Conservation (phyloP, 331 rosid genomes). For the Phaseolus coccineus region DNA sequence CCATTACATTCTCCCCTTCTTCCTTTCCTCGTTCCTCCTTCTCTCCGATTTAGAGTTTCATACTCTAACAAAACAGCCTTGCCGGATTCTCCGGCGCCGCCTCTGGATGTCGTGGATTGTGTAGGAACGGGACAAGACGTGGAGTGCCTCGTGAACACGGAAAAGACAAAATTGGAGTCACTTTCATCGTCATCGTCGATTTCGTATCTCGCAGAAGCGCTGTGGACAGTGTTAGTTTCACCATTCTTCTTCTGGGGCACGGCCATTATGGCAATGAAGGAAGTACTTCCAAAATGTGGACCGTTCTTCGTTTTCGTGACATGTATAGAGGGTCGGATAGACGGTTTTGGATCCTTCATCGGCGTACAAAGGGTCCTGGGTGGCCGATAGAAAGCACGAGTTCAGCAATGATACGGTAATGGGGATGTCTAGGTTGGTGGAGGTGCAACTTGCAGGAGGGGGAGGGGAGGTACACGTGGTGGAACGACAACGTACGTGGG, state of each 20-base stretch:
- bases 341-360: slow-evolving; percentile 53
- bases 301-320: slow-evolving; percentile 73
- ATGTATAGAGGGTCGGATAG: slow-evolving; percentile 46
- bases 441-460: slow-evolving; percentile 63
- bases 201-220: slow-evolving; percentile 36
- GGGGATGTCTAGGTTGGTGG: slow-evolving; percentile 69
- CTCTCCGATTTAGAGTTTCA: slow-evolving; percentile 42
- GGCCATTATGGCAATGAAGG: slow-evolving; percentile 98
- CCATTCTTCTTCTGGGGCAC: slow-evolving; percentile 99
- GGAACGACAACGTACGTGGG: slow-evolving; percentile 64
- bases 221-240: slow-evolving; percentile 73
- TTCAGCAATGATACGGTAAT: slow-evolving; percentile 54
- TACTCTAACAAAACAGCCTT: slow-evolving; percentile 38
- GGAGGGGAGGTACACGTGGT: slow-evolving; percentile 62
- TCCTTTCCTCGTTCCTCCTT: slow-evolving; percentile 28
- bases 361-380: slow-evolving; percentile 56
- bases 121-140: slow-evolving; percentile 79
- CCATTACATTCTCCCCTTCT: slow-evolving; percentile 14
- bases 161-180: background rate
- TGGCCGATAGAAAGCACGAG: slow-evolving; percentile 56
- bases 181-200: background rate
- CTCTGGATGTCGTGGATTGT: slow-evolving; percentile 53
- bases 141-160: slow-evolving; percentile 46
- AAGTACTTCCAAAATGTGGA: slow-evolving; percentile 78
- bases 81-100: background rate